Conservation (phyloP, 768 basidiomycete species). For the Rhodotorula babjevae region DNA sequence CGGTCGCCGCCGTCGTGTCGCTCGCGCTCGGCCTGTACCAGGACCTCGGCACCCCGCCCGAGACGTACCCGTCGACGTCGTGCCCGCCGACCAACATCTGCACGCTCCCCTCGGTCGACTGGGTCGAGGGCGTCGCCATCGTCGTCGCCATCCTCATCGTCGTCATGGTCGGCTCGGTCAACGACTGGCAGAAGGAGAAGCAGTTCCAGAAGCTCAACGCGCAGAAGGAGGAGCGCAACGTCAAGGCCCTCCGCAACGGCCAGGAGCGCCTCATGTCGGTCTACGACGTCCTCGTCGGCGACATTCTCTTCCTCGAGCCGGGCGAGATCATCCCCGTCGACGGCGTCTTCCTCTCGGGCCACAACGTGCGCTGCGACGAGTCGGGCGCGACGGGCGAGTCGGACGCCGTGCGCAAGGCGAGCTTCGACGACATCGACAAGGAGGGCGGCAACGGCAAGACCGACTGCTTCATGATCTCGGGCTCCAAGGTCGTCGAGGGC, state of each 20-base stretch:
- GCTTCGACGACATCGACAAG: slow-evolving; percentile 60
- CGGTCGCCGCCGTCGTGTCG: slow-evolving; percentile 86
- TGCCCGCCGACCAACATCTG: slow-evolving; percentile 41
- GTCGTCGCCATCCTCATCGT: slow-evolving; percentile 54
- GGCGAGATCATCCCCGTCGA: slow-evolving; percentile 96
- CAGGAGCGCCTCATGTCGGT: slow-evolving; percentile 69
- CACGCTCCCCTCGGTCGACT: slow-evolving; percentile 73
- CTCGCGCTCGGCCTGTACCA: slow-evolving; percentile 91
- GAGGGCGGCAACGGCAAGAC: slow-evolving; percentile 54
- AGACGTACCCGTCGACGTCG: slow-evolving; percentile 46
- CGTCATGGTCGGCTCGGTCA: slow-evolving; percentile 79
- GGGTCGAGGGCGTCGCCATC: slow-evolving; percentile 77
- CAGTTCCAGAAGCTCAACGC: slow-evolving; percentile 90
- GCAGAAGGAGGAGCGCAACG: slow-evolving; percentile 47
- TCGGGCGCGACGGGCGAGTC: slow-evolving; percentile 94
- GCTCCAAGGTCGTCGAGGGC: slow-evolving; percentile 89
- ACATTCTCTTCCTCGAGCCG: slow-evolving; percentile 83
- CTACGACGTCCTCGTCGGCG: slow-evolving; percentile 88
- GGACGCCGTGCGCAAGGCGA: slow-evolving; percentile 82
- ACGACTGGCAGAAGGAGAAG: slow-evolving; percentile 97
- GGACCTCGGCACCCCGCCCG: slow-evolving; percentile 70
- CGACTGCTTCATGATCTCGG: slow-evolving; percentile 88
- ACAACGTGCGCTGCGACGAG: slow-evolving; percentile 93
- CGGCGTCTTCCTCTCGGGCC: slow-evolving; percentile 84
- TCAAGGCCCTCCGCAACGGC: slow-evolving; percentile 74